Percentiles rank a stretch among this genome's conserved stretches.
Conservation (phyloP, 371 early-diverging fungal species). For the Smittium mucronatum region DNA sequence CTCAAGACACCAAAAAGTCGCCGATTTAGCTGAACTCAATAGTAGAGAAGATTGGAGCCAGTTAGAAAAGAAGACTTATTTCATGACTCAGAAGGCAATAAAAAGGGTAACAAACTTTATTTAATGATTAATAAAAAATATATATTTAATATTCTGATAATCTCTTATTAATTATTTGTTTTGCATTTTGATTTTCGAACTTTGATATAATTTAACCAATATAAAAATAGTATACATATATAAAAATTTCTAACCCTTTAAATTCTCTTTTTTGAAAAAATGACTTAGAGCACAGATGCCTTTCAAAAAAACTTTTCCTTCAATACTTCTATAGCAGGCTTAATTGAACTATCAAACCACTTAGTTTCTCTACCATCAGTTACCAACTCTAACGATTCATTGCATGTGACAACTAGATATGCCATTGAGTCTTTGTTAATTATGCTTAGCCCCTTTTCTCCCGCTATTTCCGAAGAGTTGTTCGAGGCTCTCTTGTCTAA, state of each 20-base stretch:
- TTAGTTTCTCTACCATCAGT: conserved; percentile 25
- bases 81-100: conserved; percentile 35
- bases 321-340: conserved; percentile 64
- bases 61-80: conserved; percentile 45
- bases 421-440: conserved; percentile 45
- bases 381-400: conserved; percentile 12
- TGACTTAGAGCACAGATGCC: conserved; percentile 46
- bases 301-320: conserved; percentile 47
- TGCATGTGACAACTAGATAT: conserved; percentile 39
- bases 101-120: conserved; percentile 30
- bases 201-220: neutral
- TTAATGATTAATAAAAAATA: neutral
- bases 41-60: conserved; percentile 30
- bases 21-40: conserved; percentile 9
- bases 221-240: neutral
- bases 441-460: conserved; percentile 67
- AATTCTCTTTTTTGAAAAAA: conserved; percentile 27
- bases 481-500: conserved; percentile 36
- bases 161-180: too few species aligned
- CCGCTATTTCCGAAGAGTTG: conserved; percentile 57
- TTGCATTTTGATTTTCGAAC: too few species aligned
- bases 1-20: neutral
- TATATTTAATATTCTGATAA: neutral
- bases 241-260: neutral
- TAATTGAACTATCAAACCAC: conserved; percentile 70